These are phyloP conservation scores for Cyberlindnera petersonii DNA, from an alignment of 805 yeast species.

Conservation along the genomic window DNA sequence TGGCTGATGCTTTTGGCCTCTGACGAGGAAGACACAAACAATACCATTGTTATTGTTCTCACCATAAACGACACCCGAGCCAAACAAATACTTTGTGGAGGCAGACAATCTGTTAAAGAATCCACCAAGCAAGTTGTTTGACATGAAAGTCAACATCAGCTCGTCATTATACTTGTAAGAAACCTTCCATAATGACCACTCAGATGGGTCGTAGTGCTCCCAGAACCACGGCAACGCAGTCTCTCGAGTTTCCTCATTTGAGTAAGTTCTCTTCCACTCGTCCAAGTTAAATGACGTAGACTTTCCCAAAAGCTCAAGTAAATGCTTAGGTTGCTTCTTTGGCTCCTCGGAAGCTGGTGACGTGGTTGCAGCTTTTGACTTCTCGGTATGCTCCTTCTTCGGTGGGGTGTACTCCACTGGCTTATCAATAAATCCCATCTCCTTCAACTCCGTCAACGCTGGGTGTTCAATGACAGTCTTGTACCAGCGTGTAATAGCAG, in stretches of 20 bases:
- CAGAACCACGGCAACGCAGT: conserved; percentile 97
- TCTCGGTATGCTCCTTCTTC: conserved; percentile 44
- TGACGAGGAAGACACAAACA: conserved; percentile 87
- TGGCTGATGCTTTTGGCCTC: conserved; percentile 89
- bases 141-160: conserved; percentile 94
- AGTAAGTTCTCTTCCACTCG: conserved; percentile 95
- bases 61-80: conserved; percentile 92
- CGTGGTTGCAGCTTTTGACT: background rate
- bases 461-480: conserved; percentile 45
- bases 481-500: conserved; percentile 67
- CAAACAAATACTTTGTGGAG: conserved; percentile 92
- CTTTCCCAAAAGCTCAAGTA: conserved; percentile 79
- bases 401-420: conserved; percentile 65
- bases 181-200: conserved; percentile 94
- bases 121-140: conserved; percentile 96
- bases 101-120: conserved; percentile 93
- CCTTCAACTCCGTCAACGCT: conserved; percentile 41
- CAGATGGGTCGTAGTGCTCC: conserved; percentile 87
- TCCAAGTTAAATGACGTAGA: conserved; percentile 65
- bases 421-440: conserved; percentile 54
- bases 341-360: conserved; percentile 37
- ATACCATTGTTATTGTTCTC: conserved; percentile 98
- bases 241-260: conserved; percentile 95
- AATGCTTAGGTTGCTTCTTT: conserved; percentile 80
- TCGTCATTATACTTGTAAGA: conserved; percentile 98